These are phyloP conservation scores for Malassezia vespertilionis DNA, from an alignment of 1,284 basidiomycete genomes.

Conservation along the genomic window DNA sequence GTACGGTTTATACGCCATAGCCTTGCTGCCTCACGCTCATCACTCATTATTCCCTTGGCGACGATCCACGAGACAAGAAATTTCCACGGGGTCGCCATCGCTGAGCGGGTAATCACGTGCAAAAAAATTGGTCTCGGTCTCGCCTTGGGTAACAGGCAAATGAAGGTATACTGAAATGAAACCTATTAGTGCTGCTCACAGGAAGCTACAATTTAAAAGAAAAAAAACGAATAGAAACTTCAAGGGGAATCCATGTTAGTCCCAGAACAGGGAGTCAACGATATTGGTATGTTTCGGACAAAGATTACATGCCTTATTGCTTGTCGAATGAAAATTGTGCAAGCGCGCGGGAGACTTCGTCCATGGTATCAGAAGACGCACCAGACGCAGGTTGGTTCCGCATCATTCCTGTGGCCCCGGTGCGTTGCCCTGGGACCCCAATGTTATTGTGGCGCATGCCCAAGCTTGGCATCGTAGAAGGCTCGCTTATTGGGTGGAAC, in stretches of 20 bases:
- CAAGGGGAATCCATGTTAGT: neutral
- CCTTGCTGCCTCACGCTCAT: slow-evolving; percentile 53
- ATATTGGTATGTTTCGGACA: neutral
- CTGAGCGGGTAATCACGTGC: slow-evolving; percentile 9
- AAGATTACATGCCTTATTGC: slow-evolving; percentile 9
- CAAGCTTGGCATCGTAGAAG: slow-evolving; percentile 2
- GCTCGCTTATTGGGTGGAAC: slow-evolving; percentile 11
- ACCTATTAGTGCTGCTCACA: neutral
- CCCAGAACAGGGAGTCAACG: neutral
- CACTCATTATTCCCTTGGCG: slow-evolving; percentile 47
- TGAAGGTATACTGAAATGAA: slow-evolving; percentile 1
- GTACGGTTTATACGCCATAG: slow-evolving; percentile 95
- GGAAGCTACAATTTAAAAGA: neutral
- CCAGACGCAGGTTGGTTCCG: slow-evolving; percentile 1
- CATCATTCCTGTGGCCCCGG: slow-evolving; percentile 3
- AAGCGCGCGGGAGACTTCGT: slow-evolving; percentile 41
- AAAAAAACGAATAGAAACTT: too few relatives aligned
- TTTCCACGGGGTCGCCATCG: neutral
- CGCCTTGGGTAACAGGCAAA: neutral
- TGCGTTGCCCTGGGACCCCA: neutral
- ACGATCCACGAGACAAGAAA: slow-evolving; percentile 1
- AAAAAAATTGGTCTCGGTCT: neutral
- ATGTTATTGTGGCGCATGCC: slow-evolving; percentile 1
- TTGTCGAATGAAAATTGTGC: slow-evolving; percentile 40
- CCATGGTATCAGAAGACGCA: slow-evolving; percentile 27